These are phyloP conservation scores for Colletotrichum echinochloae DNA, from an alignment of 2,329 filamentous ascomycete species.

Conservation along the genomic window DNA sequence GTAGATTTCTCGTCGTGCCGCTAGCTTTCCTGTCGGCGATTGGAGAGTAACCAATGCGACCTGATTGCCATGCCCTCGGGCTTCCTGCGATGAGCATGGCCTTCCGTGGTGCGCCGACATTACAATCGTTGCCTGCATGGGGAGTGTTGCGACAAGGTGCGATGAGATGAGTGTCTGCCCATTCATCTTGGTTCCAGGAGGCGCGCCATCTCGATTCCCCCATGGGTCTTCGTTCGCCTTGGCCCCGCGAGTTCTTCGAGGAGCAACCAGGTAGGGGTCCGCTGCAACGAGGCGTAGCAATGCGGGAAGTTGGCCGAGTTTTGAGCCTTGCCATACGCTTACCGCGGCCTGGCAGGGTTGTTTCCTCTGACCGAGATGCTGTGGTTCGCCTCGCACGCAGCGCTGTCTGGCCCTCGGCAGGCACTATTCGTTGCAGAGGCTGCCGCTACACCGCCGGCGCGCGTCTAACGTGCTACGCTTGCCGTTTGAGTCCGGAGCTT, in stretches of 20 bases:
- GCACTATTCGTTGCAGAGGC: not conserved
- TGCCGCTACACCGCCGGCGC: conserved; percentile 6
- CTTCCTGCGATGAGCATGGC: conserved; percentile 5
- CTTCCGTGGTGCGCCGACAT: conserved; percentile 21
- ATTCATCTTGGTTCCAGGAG: conserved; percentile 35
- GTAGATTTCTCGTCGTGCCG: not conserved
- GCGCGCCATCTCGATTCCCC: conserved; percentile 11
- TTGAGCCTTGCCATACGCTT: conserved; percentile 25
- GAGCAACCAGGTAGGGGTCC: conserved; percentile 18
- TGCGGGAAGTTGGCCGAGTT: conserved; percentile 29
- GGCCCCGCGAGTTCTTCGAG: not conserved
- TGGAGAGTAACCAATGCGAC: conserved; percentile 21
- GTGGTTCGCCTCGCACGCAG: not conserved
- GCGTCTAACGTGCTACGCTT: conserved; percentile 16
- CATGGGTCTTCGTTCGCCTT: conserved; percentile 15
- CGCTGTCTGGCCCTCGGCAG: not conserved
- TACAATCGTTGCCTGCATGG: conserved; percentile 30
- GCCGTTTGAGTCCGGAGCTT: not conserved
- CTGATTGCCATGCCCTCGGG: conserved; percentile 13
- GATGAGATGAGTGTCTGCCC: conserved; percentile 36
- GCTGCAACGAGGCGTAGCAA: conserved; percentile 17
- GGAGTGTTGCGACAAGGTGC: conserved; percentile 23
- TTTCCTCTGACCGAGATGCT: not conserved
- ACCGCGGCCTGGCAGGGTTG: conserved; percentile 15
- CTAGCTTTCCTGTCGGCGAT: conserved; percentile 1